Base-by-base conservation (phyloP, 2,329 filamentous ascomycete species). In the Seiridium unicorne region DNA sequence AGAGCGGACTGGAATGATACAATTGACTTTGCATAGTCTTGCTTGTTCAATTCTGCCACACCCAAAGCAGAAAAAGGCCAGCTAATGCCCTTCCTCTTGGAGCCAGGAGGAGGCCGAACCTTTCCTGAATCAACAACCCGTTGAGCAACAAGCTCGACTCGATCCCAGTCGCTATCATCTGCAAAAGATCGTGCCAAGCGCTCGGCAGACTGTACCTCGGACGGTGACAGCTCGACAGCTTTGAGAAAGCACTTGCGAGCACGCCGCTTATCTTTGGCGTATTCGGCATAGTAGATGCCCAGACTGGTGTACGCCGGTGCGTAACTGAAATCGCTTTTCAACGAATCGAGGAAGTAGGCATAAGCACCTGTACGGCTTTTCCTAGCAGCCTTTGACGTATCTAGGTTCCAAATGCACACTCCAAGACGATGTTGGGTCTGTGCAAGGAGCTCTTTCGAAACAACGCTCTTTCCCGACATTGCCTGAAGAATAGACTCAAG, bases 31-130 rank as follows among this genome's bases (percentile, higher is more conserved):
- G 88, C 81, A 68, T 94, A 98, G 62, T 96, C 92, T 71, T 96
- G 92, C 72, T 92, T 95, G 76, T 96, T 97, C 72, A 98, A 84
- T 73, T 98, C 92, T 1, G 96, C 94, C 13, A 97, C 92, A 34
- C 96, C 95, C 2, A 99, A 81, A 0, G 95, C 94, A 3, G 94
- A 92, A 72, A 93, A 96, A 2, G 95, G 95, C 95, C 95, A 99
- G 76, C 93, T 97, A 64, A 96, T 88, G 1, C 93, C 92, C 74
- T 92, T 94, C 68, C 91, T 89, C 81, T 96, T 97, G 1, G 94
- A 97, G 1, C 96, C 95, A 8, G 95, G 94, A 1, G 93, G 88
- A 32, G 93, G 92, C 65, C 90, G 90, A 46, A 94, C 92, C 74
- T 93, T 95, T 58, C 95, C 95, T n/a, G 94, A 97, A 63, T 97